phyloP scores from a whole-genome alignment of 306 rosid genomes.

The Biancaea sappan region DNA sequence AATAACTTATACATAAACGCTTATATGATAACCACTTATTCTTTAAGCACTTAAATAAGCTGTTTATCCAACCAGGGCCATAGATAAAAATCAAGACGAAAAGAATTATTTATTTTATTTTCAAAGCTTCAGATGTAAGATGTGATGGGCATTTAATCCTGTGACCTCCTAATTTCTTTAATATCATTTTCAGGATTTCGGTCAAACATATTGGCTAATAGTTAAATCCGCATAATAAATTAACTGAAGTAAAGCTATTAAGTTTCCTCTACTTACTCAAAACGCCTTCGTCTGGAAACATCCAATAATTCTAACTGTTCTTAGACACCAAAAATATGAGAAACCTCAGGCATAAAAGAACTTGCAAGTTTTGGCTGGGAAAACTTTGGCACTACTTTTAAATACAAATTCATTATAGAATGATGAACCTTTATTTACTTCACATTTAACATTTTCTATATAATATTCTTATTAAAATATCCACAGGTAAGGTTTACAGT shows the following conservation, averaged over 20 bases:
- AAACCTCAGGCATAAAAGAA: constrained; percentile 11
- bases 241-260: background rate
- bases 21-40: no score
- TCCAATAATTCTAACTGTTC: constrained; percentile 9
- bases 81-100: background rate
- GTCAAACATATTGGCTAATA: background rate
- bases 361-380: constrained; percentile 5
- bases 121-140: background rate
- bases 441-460: background rate
- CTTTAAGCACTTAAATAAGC: no score
- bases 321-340: constrained; percentile 1
- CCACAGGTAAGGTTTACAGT: background rate
- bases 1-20: no score
- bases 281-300: constrained; percentile 7
- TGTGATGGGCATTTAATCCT: background rate
- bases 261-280: background rate
- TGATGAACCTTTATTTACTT: background rate
- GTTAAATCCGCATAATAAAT: background rate
- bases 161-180: background rate
- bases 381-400: background rate
- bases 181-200: background rate
- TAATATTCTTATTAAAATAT: background rate
- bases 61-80: no score
- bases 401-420: background rate
- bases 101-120: background rate